Percentiles rank a stretch among this genome's conserved stretches.
Evolutionary conservation across 345 rosid genomes (phyloP).

Genomic region (Alliaria petiolata): DNA sequence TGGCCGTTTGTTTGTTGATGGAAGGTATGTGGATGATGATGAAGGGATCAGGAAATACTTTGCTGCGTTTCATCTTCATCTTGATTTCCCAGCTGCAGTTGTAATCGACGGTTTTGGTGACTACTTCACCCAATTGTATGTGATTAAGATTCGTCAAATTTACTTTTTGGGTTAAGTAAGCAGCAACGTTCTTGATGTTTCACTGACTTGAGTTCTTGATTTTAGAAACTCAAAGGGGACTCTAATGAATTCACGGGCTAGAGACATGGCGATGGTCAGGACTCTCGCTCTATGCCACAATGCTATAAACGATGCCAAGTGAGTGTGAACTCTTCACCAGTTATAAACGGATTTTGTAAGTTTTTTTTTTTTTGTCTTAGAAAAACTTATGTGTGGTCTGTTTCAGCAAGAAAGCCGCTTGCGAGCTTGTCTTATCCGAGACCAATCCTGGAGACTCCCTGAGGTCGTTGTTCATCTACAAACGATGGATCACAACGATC

Average conservation of each 20-base stretch:
- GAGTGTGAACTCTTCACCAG: too few relatives aligned
- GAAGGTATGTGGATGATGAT: constrained; percentile 72
- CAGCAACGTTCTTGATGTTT: neutral
- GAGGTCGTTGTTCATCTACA: constrained; percentile 67
- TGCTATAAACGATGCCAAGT: constrained; percentile 65
- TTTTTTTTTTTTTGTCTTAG: too few relatives aligned
- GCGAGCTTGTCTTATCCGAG: constrained; percentile 64
- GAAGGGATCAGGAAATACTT: constrained; percentile 75
- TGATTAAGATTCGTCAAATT: neutral
- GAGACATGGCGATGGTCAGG: constrained; percentile 86
- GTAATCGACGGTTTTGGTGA: constrained; percentile 80
- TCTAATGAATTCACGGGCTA: constrained; percentile 61
- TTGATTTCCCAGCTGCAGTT: constrained; percentile 49
- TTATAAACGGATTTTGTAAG: too few relatives aligned
- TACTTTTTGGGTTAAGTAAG: too few relatives aligned
- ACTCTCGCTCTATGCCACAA: constrained; percentile 71
- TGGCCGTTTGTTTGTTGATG: too few relatives aligned
- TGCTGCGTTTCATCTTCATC: constrained; percentile 80
- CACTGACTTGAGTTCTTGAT: neutral
- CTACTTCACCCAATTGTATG: constrained; percentile 62
- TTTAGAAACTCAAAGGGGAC: constrained; percentile 57
- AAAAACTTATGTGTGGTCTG: neutral
- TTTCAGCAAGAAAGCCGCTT: constrained; percentile 40
- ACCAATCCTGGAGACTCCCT: constrained; percentile 66
- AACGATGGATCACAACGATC: constrained; percentile 63